Evolutionary conservation across 257 asterid genomes (phyloP).

Genomic region (Scutellaria minor): DNA sequence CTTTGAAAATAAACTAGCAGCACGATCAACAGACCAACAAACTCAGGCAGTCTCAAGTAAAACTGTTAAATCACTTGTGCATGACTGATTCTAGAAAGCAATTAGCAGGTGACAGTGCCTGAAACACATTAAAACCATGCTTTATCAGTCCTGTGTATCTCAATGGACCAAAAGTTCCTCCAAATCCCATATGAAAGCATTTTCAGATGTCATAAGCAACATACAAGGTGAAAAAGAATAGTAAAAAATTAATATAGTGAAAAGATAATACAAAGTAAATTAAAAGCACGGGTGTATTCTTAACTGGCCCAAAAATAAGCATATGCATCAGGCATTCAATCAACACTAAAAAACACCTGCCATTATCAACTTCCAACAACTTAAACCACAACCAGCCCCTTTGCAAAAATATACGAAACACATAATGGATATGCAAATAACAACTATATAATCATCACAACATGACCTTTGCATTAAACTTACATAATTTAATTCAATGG

Average conservation of each 20-base stretch:
- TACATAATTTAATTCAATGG: neutral
- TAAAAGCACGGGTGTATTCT: conserved; percentile 1
- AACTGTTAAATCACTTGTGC: conserved; percentile 33
- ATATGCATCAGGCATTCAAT: neutral
- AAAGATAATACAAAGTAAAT: conserved; percentile 5
- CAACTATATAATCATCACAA: neutral
- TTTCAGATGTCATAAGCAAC: conserved; percentile 38
- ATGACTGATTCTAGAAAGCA: conserved; percentile 33
- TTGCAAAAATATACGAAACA: neutral
- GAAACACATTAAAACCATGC: conserved; percentile 35
- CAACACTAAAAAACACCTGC: neutral
- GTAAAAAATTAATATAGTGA: conserved; percentile 21
- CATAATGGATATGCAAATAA: conserved; percentile 3
- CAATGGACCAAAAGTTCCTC: conserved; percentile 38
- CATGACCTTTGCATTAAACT: neutral
- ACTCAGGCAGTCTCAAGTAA: conserved; percentile 32
- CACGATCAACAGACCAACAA: conserved; percentile 33
- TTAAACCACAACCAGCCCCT: neutral
- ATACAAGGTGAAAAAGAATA: conserved; percentile 29
- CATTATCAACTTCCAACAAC: conserved; percentile 8
- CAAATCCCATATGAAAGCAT: conserved; percentile 41
- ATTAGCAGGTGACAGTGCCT: conserved; percentile 32
- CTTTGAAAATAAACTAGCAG: conserved; percentile 34
- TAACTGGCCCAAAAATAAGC: conserved; percentile 3
- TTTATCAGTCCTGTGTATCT: conserved; percentile 33